A percentile compares a stretch with the other conserved stretches of the same genome.
Evolutionary conservation across 2,329 filamentous ascomycete species (phyloP).

Genomic region (Monilinia polystroma): DNA sequence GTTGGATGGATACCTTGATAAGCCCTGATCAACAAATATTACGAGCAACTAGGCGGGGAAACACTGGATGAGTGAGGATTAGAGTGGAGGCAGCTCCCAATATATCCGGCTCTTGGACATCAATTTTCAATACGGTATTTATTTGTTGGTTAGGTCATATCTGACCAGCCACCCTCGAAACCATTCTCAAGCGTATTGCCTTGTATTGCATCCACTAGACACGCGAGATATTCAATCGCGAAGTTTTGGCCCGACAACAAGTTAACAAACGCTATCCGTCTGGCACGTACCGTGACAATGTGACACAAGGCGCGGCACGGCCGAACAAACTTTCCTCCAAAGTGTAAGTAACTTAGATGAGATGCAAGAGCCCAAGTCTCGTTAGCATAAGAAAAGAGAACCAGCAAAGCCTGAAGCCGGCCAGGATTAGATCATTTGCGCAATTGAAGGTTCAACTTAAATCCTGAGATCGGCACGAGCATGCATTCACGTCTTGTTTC

Average conservation of each 20-base stretch:
- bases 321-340: background rate
- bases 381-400: background rate
- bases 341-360: background rate
- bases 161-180: background rate
- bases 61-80: background rate
- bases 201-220: no score
- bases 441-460: no score
- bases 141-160: background rate
- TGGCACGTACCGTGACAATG: background rate
- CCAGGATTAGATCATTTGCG: background rate
- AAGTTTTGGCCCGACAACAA: no score
- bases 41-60: background rate
- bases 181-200: no score
- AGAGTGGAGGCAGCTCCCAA: background rate
- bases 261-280: background rate
- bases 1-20: background rate
- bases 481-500: background rate
- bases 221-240: no score
- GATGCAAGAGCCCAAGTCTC: background rate
- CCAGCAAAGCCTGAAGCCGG: background rate
- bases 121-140: background rate
- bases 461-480: background rate
- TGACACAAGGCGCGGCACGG: background rate
- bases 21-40: background rate
- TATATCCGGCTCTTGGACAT: background rate